A percentile compares a stretch with the other conserved stretches of the same genome.
Evolutionary conservation across 2,329 filamentous ascomycete genomes (phyloP).

Genomic region (Lachnellula cervina): DNA sequence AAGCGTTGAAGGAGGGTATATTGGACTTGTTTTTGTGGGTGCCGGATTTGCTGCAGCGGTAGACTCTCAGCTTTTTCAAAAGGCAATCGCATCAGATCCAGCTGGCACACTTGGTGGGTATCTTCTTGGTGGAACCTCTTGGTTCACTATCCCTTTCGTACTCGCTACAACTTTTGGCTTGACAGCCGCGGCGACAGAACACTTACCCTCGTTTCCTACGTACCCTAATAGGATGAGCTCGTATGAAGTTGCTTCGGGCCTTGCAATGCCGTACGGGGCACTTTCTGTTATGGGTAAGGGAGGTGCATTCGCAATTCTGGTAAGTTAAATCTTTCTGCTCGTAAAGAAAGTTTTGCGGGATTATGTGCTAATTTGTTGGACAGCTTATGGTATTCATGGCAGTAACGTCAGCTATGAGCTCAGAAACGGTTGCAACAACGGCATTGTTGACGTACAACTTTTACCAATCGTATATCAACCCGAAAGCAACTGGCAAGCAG

Average conservation of each 20-base stretch:
- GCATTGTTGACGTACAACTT: conserved; percentile 45
- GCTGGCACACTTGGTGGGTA: conserved; percentile 81
- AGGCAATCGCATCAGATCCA: conserved; percentile 78
- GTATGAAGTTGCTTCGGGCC: conserved; percentile 63
- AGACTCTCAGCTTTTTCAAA: conserved; percentile 56
- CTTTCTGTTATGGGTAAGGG: conserved; percentile 65
- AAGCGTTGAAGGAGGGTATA: conserved; percentile 72
- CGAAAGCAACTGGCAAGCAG: conserved; percentile 38
- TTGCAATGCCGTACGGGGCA: conserved; percentile 66
- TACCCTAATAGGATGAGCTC: conserved; percentile 63
- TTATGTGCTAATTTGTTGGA: too few relatives aligned
- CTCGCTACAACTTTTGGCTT: conserved; percentile 81
- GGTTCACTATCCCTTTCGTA: conserved; percentile 88
- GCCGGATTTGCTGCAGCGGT: conserved; percentile 55
- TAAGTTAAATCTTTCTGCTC: too few relatives aligned
- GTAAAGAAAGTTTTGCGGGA: too few relatives aligned
- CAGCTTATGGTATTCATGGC: conserved; percentile 68
- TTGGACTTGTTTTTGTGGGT: conserved; percentile 69
- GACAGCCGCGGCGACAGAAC: conserved; percentile 70
- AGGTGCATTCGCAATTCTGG: conserved; percentile 58
- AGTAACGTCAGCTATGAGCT: conserved; percentile 44
- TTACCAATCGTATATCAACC: conserved; percentile 46
- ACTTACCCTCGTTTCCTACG: conserved; percentile 54
- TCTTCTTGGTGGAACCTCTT: conserved; percentile 67
- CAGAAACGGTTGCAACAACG: conserved; percentile 17